Base-by-base conservation (phyloP, 2,329 filamentous ascomycete genomes). In the Pseudogymnoascus sp. region DNA sequence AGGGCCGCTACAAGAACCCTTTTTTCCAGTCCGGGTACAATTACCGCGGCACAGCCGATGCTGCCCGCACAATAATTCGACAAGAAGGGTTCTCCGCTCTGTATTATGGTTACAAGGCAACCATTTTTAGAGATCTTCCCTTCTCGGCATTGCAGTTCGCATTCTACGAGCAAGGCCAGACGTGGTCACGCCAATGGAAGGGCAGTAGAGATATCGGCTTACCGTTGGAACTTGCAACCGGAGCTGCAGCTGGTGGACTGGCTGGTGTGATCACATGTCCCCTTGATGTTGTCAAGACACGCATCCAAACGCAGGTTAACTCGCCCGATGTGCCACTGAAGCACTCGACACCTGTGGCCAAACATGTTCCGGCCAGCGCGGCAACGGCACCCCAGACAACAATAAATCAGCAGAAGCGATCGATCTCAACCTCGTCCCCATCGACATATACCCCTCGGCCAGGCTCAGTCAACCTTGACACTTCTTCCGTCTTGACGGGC, bases 61-160 rank as follows among this genome's bases (percentile, higher is more conserved):
- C 95, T 2, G 86, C 88, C 12, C 86, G 88, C 69, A 96, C 91
- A 0, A 98, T 99, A 64, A 82, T 92, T 14, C 86, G 87, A 40
- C 82, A 83, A 43, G 95, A 99, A 78, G 96, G 95, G 0, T 81
- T 91, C 62, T 81, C 85, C 0, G 95, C 96, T 16, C 83, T 99
- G 24, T 99, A 97, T 75, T 89, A 96, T 70, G 95, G 95, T n/a
- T 99, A 96, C 79, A 95, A 95, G 75, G 95, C 95, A 10, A 99
- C 95, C 0, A 85, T 99, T 2, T 95, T 90, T 77, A 89, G 95
- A 64, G 95, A 99, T 71, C 82, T 99, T 22, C 95, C 95, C 1
- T 99, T 97, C 73, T 98, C 93, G 0, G 95, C 95, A 0, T 78
- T 99, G 10, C 95, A 99, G 73, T 98, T 99, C 76, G 93, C 96